These are phyloP conservation scores for Colletotrichum acutatum DNA, from an alignment of 2,329 filamentous ascomycete genomes.

Conservation along the genomic window DNA sequence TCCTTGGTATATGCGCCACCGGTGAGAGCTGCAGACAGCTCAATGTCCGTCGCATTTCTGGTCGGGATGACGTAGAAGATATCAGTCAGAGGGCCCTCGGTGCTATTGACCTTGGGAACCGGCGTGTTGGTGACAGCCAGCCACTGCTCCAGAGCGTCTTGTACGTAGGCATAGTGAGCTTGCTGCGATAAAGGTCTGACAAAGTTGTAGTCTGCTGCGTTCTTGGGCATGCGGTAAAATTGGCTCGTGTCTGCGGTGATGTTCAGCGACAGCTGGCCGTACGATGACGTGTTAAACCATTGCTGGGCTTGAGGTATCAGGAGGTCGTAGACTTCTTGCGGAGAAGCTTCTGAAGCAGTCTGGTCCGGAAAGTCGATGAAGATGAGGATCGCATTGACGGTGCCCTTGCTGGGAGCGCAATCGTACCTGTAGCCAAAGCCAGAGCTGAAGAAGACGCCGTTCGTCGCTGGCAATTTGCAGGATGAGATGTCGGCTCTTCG, in stretches of 20 bases:
- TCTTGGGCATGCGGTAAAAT: slow-evolving; percentile 42
- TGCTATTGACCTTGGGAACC: slow-evolving; percentile 18
- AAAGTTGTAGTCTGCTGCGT: slow-evolving; percentile 40
- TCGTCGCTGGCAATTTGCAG: slow-evolving; percentile 40
- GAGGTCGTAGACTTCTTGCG: slow-evolving; percentile 1
- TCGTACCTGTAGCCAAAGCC: slow-evolving; percentile 43
- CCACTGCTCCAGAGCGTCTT: slow-evolving; percentile 43
- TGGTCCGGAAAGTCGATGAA: slow-evolving; percentile 49
- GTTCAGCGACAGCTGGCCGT: slow-evolving; percentile 37
- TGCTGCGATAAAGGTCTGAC: slow-evolving; percentile 41
- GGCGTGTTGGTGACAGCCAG: slow-evolving; percentile 27
- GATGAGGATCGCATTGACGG: slow-evolving; percentile 46
- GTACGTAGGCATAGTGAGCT: slow-evolving; percentile 42
- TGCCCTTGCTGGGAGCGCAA: slow-evolving; percentile 46
- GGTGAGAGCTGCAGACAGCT: slow-evolving; percentile 42
- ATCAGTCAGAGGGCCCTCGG: slow-evolving; percentile 35
- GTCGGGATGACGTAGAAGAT: slow-evolving; percentile 46
- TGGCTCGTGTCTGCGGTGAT: slow-evolving; percentile 38
- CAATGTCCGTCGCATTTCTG: slow-evolving; percentile 39
- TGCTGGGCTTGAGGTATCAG: not conserved
- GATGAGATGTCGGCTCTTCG: slow-evolving; percentile 2
- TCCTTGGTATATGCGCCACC: slow-evolving; percentile 39
- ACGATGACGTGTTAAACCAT: slow-evolving; percentile 34
- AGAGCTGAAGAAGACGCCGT: slow-evolving; percentile 41
- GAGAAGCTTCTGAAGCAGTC: slow-evolving; percentile 31